Conservation (phyloP, 2,329 filamentous ascomycete species). For the Sclerotinia borealis region DNA sequence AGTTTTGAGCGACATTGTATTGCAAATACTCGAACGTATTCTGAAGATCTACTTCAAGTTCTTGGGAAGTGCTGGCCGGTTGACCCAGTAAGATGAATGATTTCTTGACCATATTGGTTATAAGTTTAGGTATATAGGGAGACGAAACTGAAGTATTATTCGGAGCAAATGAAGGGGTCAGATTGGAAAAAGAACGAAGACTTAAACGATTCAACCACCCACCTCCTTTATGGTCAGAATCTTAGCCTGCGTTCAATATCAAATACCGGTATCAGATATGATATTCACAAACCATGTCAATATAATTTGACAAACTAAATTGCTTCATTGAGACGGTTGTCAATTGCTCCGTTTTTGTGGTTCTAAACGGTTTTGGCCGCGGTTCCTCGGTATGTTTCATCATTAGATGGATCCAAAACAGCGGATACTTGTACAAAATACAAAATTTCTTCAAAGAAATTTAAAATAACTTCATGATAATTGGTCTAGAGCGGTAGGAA, state of each 20-base stretch:
- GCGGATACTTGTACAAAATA: neutral
- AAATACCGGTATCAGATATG: neutral
- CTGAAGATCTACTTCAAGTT: conserved; percentile 14
- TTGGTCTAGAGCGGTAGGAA: neutral
- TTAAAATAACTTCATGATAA: neutral
- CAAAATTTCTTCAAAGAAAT: neutral
- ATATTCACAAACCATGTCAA: neutral
- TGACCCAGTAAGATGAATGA: conserved; percentile 15
- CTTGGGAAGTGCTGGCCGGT: conserved; percentile 6
- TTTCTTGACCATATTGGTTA: neutral
- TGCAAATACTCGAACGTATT: conserved; percentile 17
- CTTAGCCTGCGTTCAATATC: neutral
- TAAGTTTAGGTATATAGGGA: neutral
- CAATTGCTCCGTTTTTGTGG: no score
- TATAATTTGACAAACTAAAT: neutral
- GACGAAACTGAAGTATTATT: neutral
- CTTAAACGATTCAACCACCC: neutral
- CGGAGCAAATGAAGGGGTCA: neutral
- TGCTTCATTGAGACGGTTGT: no score
- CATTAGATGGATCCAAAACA: no score
- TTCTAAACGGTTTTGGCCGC: neutral
- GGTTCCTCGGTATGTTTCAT: conserved; percentile 1
- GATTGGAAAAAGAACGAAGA: neutral
- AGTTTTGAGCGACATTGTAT: conserved; percentile 15
- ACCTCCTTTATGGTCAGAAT: neutral